Conservation (phyloP, 495 filamentous ascomycete species). For the Penicillium turbatum region DNA sequence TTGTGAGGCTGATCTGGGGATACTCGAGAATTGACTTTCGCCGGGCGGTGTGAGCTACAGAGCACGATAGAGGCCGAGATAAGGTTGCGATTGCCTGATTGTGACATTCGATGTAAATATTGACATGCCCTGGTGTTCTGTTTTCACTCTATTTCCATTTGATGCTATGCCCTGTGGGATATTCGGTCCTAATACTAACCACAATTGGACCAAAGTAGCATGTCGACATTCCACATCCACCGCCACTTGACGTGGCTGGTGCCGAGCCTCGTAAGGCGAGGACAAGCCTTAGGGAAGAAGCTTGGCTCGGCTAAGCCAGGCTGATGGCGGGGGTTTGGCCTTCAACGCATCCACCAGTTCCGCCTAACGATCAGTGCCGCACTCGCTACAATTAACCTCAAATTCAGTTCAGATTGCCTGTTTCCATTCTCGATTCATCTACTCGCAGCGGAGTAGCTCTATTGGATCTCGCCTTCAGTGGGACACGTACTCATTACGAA, state of each 20-base stretch:
- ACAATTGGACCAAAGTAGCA: too few species aligned
- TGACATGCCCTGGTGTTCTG: too few species aligned
- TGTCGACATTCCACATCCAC: constrained; percentile 6
- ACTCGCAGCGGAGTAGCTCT: constrained; percentile 14
- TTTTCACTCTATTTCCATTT: too few species aligned
- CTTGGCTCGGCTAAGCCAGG: constrained; percentile 27
- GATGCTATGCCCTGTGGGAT: not conserved
- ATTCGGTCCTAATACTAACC: not conserved
- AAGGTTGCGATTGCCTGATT: too few species aligned
- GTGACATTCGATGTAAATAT: too few species aligned
- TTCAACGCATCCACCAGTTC: not conserved
- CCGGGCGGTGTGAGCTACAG: not conserved
- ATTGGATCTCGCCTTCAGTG: constrained; percentile 9
- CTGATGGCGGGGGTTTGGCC: not conserved
- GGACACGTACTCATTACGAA: constrained; percentile 8
- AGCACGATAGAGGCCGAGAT: too few species aligned
- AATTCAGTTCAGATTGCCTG: not conserved
- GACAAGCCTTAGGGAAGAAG: constrained; percentile 31
- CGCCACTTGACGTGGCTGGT: constrained; percentile 18
- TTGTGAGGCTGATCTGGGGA: too few species aligned
- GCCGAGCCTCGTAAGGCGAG: constrained; percentile 18
- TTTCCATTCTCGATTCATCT: constrained; percentile 9
- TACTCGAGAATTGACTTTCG: not conserved
- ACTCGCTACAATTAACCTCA: not conserved
- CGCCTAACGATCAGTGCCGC: constrained; percentile 4